phyloP scores from a whole-genome alignment of 345 rosid genomes.

The Linum usitatissimum region DNA sequence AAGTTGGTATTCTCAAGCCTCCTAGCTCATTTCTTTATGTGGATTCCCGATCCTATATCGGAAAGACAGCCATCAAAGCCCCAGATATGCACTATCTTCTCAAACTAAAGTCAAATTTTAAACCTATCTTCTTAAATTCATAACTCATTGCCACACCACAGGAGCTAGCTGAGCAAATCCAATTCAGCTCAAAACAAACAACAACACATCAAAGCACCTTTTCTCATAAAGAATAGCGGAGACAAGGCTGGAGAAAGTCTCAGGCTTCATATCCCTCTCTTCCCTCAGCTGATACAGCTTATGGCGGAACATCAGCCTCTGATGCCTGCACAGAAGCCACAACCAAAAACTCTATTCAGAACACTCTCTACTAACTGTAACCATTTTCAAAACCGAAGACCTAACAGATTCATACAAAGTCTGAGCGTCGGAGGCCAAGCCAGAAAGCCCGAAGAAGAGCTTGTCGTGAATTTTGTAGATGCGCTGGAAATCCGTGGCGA shows the following conservation, averaged over 20 bases:
- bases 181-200: not conserved
- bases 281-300: slow-evolving; percentile 84
- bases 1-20: too few species aligned
- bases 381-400: not conserved
- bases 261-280: slow-evolving; percentile 99
- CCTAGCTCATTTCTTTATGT: too few species aligned
- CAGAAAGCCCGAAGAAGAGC: slow-evolving; percentile 80
- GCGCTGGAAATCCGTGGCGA: slow-evolving; percentile 91
- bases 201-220: slow-evolving; percentile 33
- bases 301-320: slow-evolving; percentile 80
- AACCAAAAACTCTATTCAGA: slow-evolving; percentile 8
- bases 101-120: too few species aligned
- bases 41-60: not conserved
- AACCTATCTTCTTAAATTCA: too few species aligned
- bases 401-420: slow-evolving; percentile 41
- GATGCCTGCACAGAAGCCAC: slow-evolving; percentile 48
- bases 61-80: not conserved
- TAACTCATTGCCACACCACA: too few species aligned
- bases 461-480: slow-evolving; percentile 78
- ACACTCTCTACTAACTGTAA: not conserved
- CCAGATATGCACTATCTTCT: not conserved
- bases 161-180: not conserved
- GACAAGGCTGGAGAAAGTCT: slow-evolving; percentile 89
- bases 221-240: slow-evolving; percentile 92
- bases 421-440: slow-evolving; percentile 88